phyloP scores from a whole-genome alignment of 495 filamentous ascomycete genomes.

The Amniculicola lignicola region DNA sequence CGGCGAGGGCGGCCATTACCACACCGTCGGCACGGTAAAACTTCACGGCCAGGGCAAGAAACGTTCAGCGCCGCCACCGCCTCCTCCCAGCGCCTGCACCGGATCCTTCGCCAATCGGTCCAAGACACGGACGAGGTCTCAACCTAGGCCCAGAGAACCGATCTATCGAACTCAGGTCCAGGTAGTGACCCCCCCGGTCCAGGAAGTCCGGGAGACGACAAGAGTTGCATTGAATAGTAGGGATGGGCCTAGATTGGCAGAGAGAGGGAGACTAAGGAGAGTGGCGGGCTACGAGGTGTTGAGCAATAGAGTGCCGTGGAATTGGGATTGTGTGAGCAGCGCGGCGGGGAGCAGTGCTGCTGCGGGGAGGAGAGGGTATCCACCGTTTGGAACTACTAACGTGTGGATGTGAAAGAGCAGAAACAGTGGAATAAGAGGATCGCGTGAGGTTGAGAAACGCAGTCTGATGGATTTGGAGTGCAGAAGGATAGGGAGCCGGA shows the following conservation, averaged over 20 bases:
- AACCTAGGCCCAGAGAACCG: neutral
- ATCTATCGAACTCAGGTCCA: slow-evolving; percentile 6
- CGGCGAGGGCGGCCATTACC: slow-evolving; percentile 3
- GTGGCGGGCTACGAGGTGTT: slow-evolving; percentile 33
- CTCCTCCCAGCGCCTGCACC: neutral
- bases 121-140: neutral
- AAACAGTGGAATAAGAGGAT: neutral
- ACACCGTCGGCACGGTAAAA: neutral
- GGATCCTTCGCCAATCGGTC: neutral
- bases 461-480: neutral
- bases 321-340: slow-evolving; percentile 30
- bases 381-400: slow-evolving; percentile 19
- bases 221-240: slow-evolving; percentile 14
- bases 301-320: slow-evolving; percentile 22
- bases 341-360: slow-evolving; percentile 11
- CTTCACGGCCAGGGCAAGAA: slow-evolving; percentile 24
- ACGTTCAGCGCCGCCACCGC: neutral
- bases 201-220: slow-evolving; percentile 21
- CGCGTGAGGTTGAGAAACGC: neutral
- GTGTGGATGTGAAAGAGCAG: slow-evolving; percentile 22
- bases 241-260: neutral
- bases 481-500: neutral
- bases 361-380: slow-evolving; percentile 15
- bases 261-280: slow-evolving; percentile 21
- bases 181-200: neutral